Base-by-base conservation (phyloP, 805 yeast species). In the Teunomyces cretensis region DNA sequence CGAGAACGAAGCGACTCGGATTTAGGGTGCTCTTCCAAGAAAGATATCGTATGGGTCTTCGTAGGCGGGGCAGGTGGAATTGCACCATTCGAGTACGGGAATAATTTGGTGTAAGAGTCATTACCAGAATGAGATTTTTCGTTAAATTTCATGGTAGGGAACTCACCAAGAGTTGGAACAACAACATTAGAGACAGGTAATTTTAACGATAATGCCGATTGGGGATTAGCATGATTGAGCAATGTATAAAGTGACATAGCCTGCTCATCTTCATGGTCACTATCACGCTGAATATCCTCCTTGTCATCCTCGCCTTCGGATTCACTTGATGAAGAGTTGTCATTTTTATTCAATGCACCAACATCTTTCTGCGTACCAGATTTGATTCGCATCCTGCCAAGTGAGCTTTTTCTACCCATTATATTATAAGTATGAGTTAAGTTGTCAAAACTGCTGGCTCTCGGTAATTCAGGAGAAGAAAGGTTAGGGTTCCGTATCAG, bases 231-330 rank as follows among this genome's bases (percentile, higher is more conserved):
- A 14, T 67, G 70, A 36, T 69, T 68, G 56, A 82, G 58, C 0
- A 84, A 77, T 0, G 85, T 76, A 54, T 82, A 83, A 16, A 82
- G 60, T 0, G 87, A 81, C 87, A 83, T 81, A 0, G 82, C 84
- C 9, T 80, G 79, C 52, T 83, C 88, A 58, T 83, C 87, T 55
- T 83, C 88, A 45, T 63, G 64, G 47, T 74, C 77, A 49, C 72
- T 67, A 37, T 68, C 76, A 14, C n/a, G 12, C 9, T 17, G 36
- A 11, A 15, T 6, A 3, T 47, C 44, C 9, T 56, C 67, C 6
- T 54, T 58, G 1, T 55, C 53, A 16, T 50, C 57, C 6, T 47
- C 50, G 2, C 36, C 13, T 2, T 32, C 30, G 7, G 26, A 19
- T 13, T 24, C 28, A 17, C 41, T 27, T 31, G 33, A 33, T 9